These are phyloP conservation scores for Rhinocladiella mackenziei DNA, from an alignment of 2,329 filamentous ascomycete species.

Conservation along the genomic window DNA sequence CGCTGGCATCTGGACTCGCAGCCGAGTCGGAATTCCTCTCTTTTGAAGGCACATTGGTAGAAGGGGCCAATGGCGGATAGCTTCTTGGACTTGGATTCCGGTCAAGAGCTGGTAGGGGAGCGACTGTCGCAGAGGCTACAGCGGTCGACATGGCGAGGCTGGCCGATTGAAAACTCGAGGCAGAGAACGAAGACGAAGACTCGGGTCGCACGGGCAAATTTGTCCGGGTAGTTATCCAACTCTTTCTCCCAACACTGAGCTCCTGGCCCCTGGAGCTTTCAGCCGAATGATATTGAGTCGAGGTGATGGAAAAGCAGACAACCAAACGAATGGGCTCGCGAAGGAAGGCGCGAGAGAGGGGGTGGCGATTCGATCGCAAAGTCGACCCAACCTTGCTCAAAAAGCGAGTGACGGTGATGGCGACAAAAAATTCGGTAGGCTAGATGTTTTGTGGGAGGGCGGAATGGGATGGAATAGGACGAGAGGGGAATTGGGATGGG, in stretches of 20 bases:
- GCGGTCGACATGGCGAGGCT: slow-evolving; percentile 44
- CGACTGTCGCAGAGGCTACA: slow-evolving; percentile 44
- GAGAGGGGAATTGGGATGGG: slow-evolving; percentile 19
- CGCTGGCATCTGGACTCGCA: slow-evolving; percentile 10
- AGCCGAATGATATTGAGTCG: neutral
- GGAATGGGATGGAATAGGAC: slow-evolving; percentile 11
- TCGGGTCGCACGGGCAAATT: slow-evolving; percentile 1
- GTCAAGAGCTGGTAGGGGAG: slow-evolving; percentile 44
- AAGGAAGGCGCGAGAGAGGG: slow-evolving; percentile 15
- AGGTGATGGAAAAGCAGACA: slow-evolving; percentile 5
- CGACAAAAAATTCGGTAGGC: slow-evolving; percentile 24
- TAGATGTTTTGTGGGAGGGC: slow-evolving; percentile 20
- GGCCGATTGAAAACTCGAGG: neutral
- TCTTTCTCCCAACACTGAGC: neutral
- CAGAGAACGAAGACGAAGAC: neutral
- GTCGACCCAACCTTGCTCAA: slow-evolving; percentile 8
- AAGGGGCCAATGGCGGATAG: slow-evolving; percentile 41
- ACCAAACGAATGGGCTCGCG: slow-evolving; percentile 24
- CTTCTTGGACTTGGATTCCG: slow-evolving; percentile 44
- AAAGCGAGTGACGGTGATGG: slow-evolving; percentile 19
- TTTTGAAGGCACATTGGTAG: slow-evolving; percentile 31
- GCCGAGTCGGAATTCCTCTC: slow-evolving; percentile 20
- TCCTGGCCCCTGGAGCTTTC: neutral
- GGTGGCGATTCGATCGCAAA: slow-evolving; percentile 10
- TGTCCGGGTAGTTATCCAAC: neutral